Conservation (phyloP, 2,329 filamentous ascomycete species). For the Monilinia fructigena region DNA sequence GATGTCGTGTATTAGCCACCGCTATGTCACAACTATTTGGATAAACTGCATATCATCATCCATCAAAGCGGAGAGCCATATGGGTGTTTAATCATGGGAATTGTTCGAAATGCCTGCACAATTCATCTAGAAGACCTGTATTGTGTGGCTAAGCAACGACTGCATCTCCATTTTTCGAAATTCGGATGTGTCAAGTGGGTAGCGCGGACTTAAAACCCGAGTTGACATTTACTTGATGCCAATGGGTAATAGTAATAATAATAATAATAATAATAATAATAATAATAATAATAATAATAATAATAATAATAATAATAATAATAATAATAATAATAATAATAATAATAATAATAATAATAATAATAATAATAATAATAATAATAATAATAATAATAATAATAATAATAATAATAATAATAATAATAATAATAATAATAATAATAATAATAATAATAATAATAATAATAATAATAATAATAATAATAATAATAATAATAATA, state of each 20-base stretch:
- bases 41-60: slow-evolving; percentile 2
- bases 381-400: no score
- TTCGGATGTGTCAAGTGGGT: not conserved
- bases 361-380: not conserved
- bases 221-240: slow-evolving; percentile 1
- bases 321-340: no score
- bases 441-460: no score
- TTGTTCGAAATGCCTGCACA: not conserved
- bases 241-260: not conserved
- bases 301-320: no score
- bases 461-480: not conserved
- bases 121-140: not conserved
- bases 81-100: not conserved
- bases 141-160: slow-evolving; percentile 13
- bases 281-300: no score
- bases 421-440: no score
- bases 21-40: slow-evolving; percentile 2
- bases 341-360: no score
- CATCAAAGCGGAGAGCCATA: slow-evolving; percentile 1
- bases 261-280: no score
- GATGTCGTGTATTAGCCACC: not conserved
- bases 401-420: no score
- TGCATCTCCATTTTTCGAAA: not conserved
- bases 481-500: not conserved
- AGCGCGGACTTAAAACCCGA: not conserved